Evolutionary conservation across 1,139 yeast species (phyloP), one percentile per base, ranked within the genome.

Genomic region (Lodderomyces theae): DNA sequence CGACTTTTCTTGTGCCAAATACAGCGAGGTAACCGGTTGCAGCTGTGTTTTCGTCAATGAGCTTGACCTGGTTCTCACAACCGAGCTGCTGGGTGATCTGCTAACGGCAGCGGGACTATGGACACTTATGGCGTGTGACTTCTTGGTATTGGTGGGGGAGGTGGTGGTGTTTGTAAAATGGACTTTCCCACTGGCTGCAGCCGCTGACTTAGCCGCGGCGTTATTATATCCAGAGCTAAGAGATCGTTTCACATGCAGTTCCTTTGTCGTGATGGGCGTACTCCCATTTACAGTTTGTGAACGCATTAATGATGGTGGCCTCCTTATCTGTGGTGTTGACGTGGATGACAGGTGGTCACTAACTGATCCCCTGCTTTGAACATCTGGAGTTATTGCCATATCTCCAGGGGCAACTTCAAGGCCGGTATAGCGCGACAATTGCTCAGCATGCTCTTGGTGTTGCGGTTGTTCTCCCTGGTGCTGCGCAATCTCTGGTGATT

Each of bases 1-100:
- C 0, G 82, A 79, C 51, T 76, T 73, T 57, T 86, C 95, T 53
- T 86, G 92, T 2, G 81, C 79, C 38, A 72, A 62, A 53, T 77
- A 78, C 50, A 69, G 77, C 33, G 58, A 49, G 32, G 65, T 63
- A 31, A 51, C 53, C 37, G 54, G 56, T 32, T 56, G 58, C 31
- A 52, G 47, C 29, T 51, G 53, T 35, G 54, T 49, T 40, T 52
- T 58, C 10, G 35, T n/a, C 13, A 22, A 30, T 10, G 34, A 22
- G 16, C 43, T 28, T 16, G 44, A 31, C 30, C 43, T 34, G 11
- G 33, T 39, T 29, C 39, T 25, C 18, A 35, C 15, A 2, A 39
- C 22, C 2, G 44, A 17, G 9, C 35, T 31, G 21, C 39, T 37
- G 15, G 41, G 40, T 4, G 40, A 39, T 29, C 44, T 35, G 26